Conservation (phyloP, 805 yeast genomes). For the Hanseniaspora valbyensis region DNA sequence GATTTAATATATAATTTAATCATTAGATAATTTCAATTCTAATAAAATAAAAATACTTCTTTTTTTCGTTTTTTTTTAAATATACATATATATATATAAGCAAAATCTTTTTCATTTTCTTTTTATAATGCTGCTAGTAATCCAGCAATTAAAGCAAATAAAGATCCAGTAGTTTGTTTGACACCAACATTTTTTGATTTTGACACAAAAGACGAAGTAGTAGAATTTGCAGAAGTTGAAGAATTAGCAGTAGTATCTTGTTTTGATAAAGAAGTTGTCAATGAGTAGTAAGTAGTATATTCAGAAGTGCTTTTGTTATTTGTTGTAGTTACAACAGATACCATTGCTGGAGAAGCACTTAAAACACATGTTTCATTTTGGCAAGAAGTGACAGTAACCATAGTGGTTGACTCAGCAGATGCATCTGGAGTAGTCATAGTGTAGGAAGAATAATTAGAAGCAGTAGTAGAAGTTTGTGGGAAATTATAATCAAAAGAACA, state of each 20-base stretch:
- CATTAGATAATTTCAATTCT: too few species aligned
- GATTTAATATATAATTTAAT: too few species aligned
- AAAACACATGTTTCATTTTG: slow-evolving; percentile 27
- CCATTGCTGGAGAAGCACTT: slow-evolving; percentile 28
- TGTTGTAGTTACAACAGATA: slow-evolving; percentile 30
- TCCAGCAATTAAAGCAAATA: slow-evolving; percentile 12
- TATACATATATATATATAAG: background rate
- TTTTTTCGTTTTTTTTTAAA: too few species aligned
- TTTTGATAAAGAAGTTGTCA: slow-evolving; percentile 19
- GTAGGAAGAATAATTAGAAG: slow-evolving; percentile 18
- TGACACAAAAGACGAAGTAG: background rate
- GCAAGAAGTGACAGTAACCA: slow-evolving; percentile 31
- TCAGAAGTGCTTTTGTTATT: slow-evolving; percentile 29
- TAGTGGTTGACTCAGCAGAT: slow-evolving; percentile 24
- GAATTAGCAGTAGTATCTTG: background rate
- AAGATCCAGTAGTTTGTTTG: slow-evolving; percentile 6
- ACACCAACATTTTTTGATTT: background rate
- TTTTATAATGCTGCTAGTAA: slow-evolving; percentile 3
- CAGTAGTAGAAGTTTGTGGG: slow-evolving; percentile 31
- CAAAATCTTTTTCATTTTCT: background rate
- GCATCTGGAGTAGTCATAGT: slow-evolving; percentile 18
- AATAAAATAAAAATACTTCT: too few species aligned
- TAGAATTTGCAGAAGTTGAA: slow-evolving; percentile 37
- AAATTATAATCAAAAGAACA: background rate
- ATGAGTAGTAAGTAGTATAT: slow-evolving; percentile 30